Conservation (phyloP, 257 asterid genomes). For the Dorcoceras hygrometricum region DNA sequence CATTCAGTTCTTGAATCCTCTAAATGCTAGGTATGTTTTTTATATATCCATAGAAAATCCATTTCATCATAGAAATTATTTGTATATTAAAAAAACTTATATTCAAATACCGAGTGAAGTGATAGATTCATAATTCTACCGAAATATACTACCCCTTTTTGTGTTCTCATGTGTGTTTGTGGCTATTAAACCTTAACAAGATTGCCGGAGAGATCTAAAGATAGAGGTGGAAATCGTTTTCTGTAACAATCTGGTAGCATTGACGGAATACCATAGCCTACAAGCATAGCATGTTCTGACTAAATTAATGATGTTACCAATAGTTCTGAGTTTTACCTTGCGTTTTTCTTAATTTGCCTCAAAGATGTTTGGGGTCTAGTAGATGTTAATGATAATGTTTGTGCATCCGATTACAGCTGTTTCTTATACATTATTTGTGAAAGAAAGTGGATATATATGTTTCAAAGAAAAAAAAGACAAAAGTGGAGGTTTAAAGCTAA, state of each 20-base stretch:
- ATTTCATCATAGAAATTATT: not conserved
- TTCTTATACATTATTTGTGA: not conserved
- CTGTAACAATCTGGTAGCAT: not conserved
- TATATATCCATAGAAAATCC: not conserved
- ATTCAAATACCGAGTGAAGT: not conserved
- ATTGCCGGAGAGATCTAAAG: not conserved
- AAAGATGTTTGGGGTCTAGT: not conserved
- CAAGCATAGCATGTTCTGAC: not conserved
- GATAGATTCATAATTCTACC: slow-evolving; percentile 1
- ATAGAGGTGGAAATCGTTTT: not conserved
- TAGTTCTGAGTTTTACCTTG: not conserved
- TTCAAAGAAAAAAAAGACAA: no score
- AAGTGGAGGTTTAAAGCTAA: not conserved
- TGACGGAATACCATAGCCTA: not conserved
- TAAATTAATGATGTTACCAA: not conserved
- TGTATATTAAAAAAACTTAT: not conserved
- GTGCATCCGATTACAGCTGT: not conserved
- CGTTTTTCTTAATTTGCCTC: not conserved
- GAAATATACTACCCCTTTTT: not conserved
- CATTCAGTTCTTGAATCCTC: slow-evolving; percentile 38
- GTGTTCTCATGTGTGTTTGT: not conserved
- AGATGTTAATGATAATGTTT: not conserved
- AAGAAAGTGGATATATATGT: no score
- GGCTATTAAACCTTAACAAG: not conserved
- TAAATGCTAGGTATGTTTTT: slow-evolving; percentile 37